Conservation (phyloP, 768 basidiomycete species). For the Hygrophorus pudorinus region DNA sequence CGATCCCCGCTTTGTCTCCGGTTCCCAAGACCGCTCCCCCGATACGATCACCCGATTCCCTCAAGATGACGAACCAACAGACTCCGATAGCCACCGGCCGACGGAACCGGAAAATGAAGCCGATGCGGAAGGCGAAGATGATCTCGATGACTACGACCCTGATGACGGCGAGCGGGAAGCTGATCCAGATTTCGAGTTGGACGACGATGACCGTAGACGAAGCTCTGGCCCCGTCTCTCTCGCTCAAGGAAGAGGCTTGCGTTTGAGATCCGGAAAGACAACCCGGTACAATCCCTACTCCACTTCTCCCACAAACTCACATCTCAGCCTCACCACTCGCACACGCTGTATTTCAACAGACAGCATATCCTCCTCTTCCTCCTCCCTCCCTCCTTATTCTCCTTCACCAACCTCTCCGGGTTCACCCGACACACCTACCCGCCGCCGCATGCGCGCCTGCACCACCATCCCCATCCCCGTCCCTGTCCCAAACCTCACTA, state of each 20-base stretch:
- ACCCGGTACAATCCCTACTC: too few species aligned
- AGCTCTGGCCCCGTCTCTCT: neutral
- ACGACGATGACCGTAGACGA: conserved; percentile 3
- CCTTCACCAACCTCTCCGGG: neutral
- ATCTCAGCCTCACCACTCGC: too few species aligned
- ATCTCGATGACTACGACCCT: conserved; percentile 6
- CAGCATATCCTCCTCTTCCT: neutral
- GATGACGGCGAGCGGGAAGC: conserved; percentile 7
- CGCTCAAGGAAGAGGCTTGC: neutral
- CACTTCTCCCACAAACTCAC: too few species aligned
- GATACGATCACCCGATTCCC: neutral
- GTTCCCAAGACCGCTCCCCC: neutral
- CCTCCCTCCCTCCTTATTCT: neutral
- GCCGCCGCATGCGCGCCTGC: conserved; percentile 23
- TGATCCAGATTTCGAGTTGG: conserved; percentile 2
- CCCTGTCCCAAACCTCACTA: conserved; percentile 59
- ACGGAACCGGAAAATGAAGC: conserved; percentile 16
- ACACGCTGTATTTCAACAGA: too few species aligned
- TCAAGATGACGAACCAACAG: neutral
- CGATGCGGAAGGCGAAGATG: conserved; percentile 22
- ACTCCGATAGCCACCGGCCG: neutral
- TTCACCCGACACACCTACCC: neutral
- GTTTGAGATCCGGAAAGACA: neutral
- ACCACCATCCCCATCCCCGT: conserved; percentile 41
- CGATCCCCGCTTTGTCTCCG: neutral